A percentile compares a stretch with the other conserved stretches of the same genome.
These are phyloP conservation scores for Nepenthes mirabilis DNA, from an alignment of 148 eudicot species.

Conservation along the genomic window DNA sequence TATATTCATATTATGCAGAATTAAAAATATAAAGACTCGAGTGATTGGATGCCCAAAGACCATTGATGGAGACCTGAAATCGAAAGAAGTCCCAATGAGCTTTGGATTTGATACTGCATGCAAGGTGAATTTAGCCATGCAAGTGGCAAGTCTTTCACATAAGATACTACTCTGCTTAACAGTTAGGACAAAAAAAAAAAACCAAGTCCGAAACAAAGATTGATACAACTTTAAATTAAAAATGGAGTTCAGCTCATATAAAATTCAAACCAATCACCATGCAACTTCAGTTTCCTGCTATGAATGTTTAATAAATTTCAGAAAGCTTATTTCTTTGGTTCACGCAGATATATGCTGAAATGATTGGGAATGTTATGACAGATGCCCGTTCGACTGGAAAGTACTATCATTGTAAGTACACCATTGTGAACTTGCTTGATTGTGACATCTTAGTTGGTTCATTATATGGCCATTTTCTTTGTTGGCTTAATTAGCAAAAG, in stretches of 20 bases:
- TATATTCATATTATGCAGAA: slow-evolving; percentile 25
- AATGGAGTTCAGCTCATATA: no score
- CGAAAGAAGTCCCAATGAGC: slow-evolving; percentile 91
- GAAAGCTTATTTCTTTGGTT: background rate
- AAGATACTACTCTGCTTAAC: no score
- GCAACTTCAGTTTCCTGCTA: no score
- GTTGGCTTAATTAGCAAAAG: background rate
- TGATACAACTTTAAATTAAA: no score
- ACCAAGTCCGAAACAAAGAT: no score
- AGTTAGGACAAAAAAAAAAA: no score
- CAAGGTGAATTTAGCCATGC: slow-evolving; percentile 48
- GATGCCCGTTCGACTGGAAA: slow-evolving; percentile 99
- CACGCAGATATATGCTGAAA: slow-evolving; percentile 86
- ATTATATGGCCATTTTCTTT: background rate
- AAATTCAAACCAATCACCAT: no score
- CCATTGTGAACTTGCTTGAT: background rate
- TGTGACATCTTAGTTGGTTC: background rate
- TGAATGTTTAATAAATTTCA: no score
- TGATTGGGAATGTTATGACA: slow-evolving; percentile 98
- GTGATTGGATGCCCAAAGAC: slow-evolving; percentile 99
- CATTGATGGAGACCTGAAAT: slow-evolving; percentile 93
- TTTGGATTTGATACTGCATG: slow-evolving; percentile 99
- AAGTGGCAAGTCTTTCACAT: background rate
- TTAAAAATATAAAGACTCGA: slow-evolving; percentile 73
- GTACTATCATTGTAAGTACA: slow-evolving; percentile 89